Percentiles rank a stretch among this genome's conserved stretches.
Evolutionary conservation across 345 rosid genomes (phyloP).

Genomic region (Heritiera littoralis): DNA sequence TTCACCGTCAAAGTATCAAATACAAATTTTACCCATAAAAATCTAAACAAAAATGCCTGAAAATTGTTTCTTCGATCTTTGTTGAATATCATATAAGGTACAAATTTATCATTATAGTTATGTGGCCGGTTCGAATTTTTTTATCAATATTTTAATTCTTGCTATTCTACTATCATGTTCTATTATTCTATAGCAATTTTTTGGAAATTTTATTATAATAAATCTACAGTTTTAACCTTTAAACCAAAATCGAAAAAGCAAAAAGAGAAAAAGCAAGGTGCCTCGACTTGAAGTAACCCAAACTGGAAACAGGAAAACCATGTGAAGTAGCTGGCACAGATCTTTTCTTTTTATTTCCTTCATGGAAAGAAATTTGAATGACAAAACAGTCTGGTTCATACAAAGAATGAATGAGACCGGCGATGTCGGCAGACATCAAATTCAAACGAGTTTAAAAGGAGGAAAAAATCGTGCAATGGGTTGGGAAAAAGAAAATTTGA

Average conservation of each 20-base stretch:
- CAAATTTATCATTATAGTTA: too few species aligned
- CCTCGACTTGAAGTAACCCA: not conserved
- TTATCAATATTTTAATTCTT: too few species aligned
- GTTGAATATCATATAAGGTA: too few species aligned
- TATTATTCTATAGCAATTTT: not conserved
- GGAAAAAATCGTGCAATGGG: not conserved
- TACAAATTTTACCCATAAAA: too few species aligned
- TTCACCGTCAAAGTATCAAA: too few species aligned
- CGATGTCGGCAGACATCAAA: conserved; percentile 9
- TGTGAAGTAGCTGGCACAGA: not conserved
- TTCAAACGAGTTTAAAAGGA: not conserved
- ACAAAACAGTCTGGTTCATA: not conserved
- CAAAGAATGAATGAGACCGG: not conserved
- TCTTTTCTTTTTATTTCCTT: not conserved
- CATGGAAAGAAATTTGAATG: not conserved
- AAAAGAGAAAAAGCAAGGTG: not conserved
- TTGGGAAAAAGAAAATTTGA: not conserved
- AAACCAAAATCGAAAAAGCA: not conserved
- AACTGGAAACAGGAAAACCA: not conserved
- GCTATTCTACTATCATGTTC: too few species aligned
- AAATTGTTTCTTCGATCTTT: too few species aligned
- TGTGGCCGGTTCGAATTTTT: too few species aligned
- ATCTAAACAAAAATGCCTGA: too few species aligned
- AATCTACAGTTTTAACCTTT: not conserved
- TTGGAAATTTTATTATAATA: not conserved